phyloP scores from a whole-genome alignment of 1,284 basidiomycete species.

The Earliella scabrosa region DNA sequence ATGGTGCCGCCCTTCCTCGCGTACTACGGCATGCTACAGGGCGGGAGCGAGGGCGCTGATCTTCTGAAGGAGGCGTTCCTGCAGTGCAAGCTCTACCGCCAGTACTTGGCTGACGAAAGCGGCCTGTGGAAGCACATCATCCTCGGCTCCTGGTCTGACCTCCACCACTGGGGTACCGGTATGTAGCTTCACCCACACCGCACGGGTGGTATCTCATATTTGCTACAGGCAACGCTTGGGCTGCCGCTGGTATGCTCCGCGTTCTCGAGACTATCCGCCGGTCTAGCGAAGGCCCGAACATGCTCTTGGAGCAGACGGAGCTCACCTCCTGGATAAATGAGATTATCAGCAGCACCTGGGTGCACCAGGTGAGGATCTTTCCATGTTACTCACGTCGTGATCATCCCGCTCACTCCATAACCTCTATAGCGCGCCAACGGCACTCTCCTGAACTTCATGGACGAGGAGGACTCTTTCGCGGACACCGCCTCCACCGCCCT shows the following conservation, averaged over 20 bases:
- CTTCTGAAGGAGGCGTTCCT: slow-evolving; percentile 66
- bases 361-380: slow-evolving; percentile 43
- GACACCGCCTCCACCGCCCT: slow-evolving; percentile 58
- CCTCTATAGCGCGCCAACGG: slow-evolving; percentile 38
- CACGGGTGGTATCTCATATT: too few species aligned
- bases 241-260: slow-evolving; percentile 67
- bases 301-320: slow-evolving; percentile 49
- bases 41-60: slow-evolving; percentile 42
- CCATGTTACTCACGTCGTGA: background rate
- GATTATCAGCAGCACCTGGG: slow-evolving; percentile 55
- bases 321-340: slow-evolving; percentile 61
- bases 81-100: slow-evolving; percentile 69
- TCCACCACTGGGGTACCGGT: slow-evolving; percentile 60
- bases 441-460: slow-evolving; percentile 56
- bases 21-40: slow-evolving; percentile 62
- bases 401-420: background rate
- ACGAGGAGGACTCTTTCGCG: slow-evolving; percentile 47
- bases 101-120: slow-evolving; percentile 45
- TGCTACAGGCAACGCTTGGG: slow-evolving; percentile 73
- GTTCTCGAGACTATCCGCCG: slow-evolving; percentile 61
- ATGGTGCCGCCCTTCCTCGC: slow-evolving; percentile 85
- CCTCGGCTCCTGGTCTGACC: slow-evolving; percentile 48
- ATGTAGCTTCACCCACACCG: slow-evolving; percentile 9
- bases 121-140: slow-evolving; percentile 61
- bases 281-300: slow-evolving; percentile 42